These are phyloP conservation scores for Saksenaea oblongispora DNA, from an alignment of 371 early-diverging fungal genomes.

Conservation along the genomic window DNA sequence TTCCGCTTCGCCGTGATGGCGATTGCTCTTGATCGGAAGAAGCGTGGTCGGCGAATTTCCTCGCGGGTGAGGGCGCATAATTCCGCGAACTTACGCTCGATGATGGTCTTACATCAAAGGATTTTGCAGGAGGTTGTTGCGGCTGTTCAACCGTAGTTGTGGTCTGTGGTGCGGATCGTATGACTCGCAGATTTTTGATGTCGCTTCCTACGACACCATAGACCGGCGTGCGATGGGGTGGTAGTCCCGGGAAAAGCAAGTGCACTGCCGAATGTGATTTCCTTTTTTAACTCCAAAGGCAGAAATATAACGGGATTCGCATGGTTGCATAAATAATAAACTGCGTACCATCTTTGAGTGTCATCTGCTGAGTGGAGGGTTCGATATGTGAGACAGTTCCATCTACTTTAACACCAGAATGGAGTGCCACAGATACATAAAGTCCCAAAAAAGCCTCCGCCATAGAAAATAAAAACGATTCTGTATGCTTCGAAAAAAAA, in stretches of 20 bases:
- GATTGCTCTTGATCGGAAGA: constrained; percentile 5
- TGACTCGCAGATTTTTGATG: constrained; percentile 54
- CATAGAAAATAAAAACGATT: constrained; percentile 33
- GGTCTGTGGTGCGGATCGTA: constrained; percentile 26
- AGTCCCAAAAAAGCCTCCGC: constrained; percentile 61
- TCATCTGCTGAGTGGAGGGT: constrained; percentile 50
- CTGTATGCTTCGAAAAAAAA: background rate
- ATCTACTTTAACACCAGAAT: constrained; percentile 47
- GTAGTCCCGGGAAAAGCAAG: constrained; percentile 35
- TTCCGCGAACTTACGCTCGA: background rate
- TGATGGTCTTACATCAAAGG: background rate
- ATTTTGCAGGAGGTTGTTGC: constrained; percentile 8
- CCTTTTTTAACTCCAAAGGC: constrained; percentile 2
- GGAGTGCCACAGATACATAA: constrained; percentile 46
- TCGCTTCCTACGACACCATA: constrained; percentile 47
- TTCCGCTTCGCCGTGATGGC: constrained; percentile 6
- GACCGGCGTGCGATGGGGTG: constrained; percentile 35
- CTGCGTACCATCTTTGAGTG: constrained; percentile 54
- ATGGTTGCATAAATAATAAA: background rate
- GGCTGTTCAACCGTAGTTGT: constrained; percentile 17
- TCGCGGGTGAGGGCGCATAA: background rate
- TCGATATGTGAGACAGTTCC: constrained; percentile 59
- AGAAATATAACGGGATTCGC: background rate
- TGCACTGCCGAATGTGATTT: constrained; percentile 18
- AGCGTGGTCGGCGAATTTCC: background rate